A percentile compares a stretch with the other conserved stretches of the same genome.
These are phyloP conservation scores for Triticum aestivum DNA, from an alignment of 176 grass and related monocot species.

Conservation along the genomic window IWGSC_CS_RefSeq_v2.1 NC_057799.1:139936296-139936795, in stretches of 20 bases:
- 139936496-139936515: not conserved
- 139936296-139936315: not conserved
- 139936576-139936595: no score
- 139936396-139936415: not conserved
- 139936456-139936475: not conserved
- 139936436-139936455: not conserved
- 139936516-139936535: not conserved
- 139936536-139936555: not conserved
- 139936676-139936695: no score
- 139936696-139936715: no score
- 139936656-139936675: no score
- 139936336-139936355: not conserved
- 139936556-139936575: no score
- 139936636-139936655: no score
- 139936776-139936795: no score
- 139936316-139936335: not conserved
- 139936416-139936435: not conserved
- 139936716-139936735: no score
- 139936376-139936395: not conserved
- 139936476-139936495: not conserved
- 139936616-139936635: no score
- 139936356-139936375: not conserved
- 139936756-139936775: no score
- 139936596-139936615: no score
- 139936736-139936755: no score